Evolutionary conservation across 2,329 filamentous ascomycete species (phyloP).

Genomic region (Aureobasidium lini): DNA sequence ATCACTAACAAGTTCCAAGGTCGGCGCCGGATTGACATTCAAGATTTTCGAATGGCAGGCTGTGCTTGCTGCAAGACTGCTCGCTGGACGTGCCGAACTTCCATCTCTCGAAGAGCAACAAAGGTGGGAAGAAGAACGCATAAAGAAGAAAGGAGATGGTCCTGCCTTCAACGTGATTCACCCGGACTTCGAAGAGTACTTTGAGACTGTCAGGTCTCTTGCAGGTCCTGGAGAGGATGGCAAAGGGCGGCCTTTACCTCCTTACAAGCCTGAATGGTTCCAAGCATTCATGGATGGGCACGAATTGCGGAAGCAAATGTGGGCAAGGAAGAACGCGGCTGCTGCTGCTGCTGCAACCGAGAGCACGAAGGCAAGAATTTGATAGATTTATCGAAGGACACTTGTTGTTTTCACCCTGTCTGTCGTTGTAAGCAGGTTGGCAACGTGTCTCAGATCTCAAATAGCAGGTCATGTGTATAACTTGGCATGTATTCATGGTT

Average conservation of each 20-base stretch:
- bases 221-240: conserved; percentile 39
- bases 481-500: too few relatives aligned
- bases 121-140: conserved; percentile 51
- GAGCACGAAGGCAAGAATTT: not conserved
- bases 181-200: conserved; percentile 59
- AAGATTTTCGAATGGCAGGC: conserved; percentile 64
- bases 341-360: not conserved
- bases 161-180: conserved; percentile 49
- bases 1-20: not conserved
- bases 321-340: conserved; percentile 15
- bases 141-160: conserved; percentile 49
- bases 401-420: too few relatives aligned
- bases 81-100: conserved; percentile 47
- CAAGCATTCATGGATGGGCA: conserved; percentile 13
- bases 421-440: too few relatives aligned
- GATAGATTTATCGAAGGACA: not conserved
- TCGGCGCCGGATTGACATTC: conserved; percentile 54
- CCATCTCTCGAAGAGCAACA: conserved; percentile 44
- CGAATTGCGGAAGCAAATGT: conserved; percentile 14
- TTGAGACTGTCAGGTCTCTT: conserved; percentile 47
- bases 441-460: too few relatives aligned
- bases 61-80: conserved; percentile 51
- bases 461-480: too few relatives aligned
- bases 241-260: conserved; percentile 34
- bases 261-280: conserved; percentile 14